Evolutionary conservation across 495 filamentous ascomycete genomes (phyloP), one percentile per base, ranked within the genome.

Genomic region (Xylaria flabelliformis): DNA sequence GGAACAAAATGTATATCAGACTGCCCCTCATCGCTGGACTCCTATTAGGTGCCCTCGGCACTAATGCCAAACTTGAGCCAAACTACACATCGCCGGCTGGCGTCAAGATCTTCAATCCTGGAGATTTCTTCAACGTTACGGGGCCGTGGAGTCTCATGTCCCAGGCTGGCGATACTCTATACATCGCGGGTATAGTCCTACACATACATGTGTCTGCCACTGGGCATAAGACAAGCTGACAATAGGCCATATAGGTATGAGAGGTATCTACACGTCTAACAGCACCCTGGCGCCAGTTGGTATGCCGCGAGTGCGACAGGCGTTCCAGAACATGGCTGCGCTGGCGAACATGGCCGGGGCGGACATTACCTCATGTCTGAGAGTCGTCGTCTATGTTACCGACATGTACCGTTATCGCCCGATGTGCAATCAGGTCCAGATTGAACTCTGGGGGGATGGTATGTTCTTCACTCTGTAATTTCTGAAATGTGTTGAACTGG

Each of bases 111-210:
- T 75, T 72, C 55, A 75, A 75, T 55, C 73, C 70, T 12, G 71
- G 66, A 8, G 69, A 41, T 29, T 75, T 72, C 61, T 75, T 75
- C 55, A 65, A 73, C 41, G 53, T 62, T 1, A 75, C 73, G 9
- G 73, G 73, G n/a, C 73, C 73, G 9, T 75, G 73, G 73, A 75
- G 73, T 67, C 13, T 75, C 5, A 75, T 75, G 73, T 67, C 70
- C n/a, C 64, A 70, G 21, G 73, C 73, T 19, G 73, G 73, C 0
- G 70, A 75, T 44, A 70, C 73, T 3, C 62, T 75, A 8, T 75
- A 75, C 24, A 75, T 75, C 46, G 68, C 73, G 2, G 73, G 73
- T 73, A n/a, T n/a, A n/a, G n/a, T n/a, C n/a, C n/a, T n/a, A n/a
- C n/a, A n/a, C n/a, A n/a, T n/a, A n/a, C n/a, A n/a, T n/a, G n/a